Evolutionary conservation across 129 eudicot species (phyloP), one percentile per base, ranked within the genome.

Genomic region (Centaurea solstitialis): DNA sequence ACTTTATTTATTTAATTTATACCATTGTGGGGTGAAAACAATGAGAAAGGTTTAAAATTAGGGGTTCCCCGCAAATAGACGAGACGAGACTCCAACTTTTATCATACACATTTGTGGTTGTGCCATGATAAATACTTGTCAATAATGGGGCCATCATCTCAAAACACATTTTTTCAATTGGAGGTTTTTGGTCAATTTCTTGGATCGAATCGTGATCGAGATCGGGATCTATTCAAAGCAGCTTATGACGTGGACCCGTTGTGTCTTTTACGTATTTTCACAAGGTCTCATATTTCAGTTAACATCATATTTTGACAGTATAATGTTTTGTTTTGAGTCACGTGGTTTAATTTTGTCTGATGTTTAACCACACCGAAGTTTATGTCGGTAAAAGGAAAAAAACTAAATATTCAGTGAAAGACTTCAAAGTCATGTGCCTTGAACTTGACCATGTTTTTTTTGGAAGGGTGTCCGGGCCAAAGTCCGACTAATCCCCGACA

Each of bases 51-150:
- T 57, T 57, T 1, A 57, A 50, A 57, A 5, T n/a, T 57, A 57
- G 65, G 65, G 41, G 37, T 22, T 73, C 64, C 76, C 15, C 76
- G 5, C 20, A 22, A 72, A 72, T 72, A 39, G 76, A 73, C 76
- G 61, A 73, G 30, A 73, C 64, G 38, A 73, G 76, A 61, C 61
- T 41, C 35, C 61, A 73, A 73, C 61, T 73, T 73, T 24, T 43
- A 73, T 43, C 64, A 73, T 15, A 40, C 64, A 73, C 76, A 43
- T 40, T 11, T 73, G 65, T 73, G 76, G 30, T 30, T 73, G 65
- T 41, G 21, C 76, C 64, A 5, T 73, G 62, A 73, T 73, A 20
- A 40, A 45, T 21, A 73, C 76, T 39, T 40, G 76, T 73, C 76
- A 73, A 73, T 41, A 22, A 41, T 41, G 33, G 64, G 62, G 35